Evolutionary conservation across 2,329 filamentous ascomycete species (phyloP).

Genomic region (Endocalyx cinctus): DNA sequence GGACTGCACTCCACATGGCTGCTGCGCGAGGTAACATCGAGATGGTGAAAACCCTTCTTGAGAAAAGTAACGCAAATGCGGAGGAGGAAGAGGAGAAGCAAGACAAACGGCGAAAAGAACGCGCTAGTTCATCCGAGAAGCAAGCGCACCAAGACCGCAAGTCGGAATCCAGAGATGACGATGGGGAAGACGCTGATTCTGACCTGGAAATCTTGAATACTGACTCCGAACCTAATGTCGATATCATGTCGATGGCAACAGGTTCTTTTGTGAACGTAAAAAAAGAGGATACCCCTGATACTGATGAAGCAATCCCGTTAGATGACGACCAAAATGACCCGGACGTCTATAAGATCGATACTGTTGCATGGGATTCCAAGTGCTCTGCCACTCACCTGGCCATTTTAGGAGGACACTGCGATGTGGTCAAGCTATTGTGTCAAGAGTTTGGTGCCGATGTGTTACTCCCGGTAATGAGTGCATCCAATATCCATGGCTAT

Average conservation of each 20-base stretch:
- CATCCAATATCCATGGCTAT: constrained; percentile 40
- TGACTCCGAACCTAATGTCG: constrained; percentile 49
- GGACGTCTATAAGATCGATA: constrained; percentile 75
- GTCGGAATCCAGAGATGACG: constrained; percentile 25
- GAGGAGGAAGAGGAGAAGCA: constrained; percentile 58
- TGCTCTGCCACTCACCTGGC: constrained; percentile 74
- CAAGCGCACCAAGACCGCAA: constrained; percentile 12
- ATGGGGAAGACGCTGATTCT: constrained; percentile 38
- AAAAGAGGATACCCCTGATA: constrained; percentile 29
- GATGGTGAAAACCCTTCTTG: constrained; percentile 68
- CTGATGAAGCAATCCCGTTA: constrained; percentile 37
- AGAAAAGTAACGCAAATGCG: constrained; percentile 71
- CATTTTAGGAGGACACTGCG: constrained; percentile 66
- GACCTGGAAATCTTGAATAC: constrained; percentile 42
- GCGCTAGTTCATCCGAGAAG: constrained; percentile 22
- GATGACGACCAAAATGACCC: constrained; percentile 63
- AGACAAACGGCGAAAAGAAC: constrained; percentile 41
- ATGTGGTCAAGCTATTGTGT: constrained; percentile 65
- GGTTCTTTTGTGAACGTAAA: constrained; percentile 70
- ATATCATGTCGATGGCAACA: constrained; percentile 52
- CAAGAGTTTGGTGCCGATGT: constrained; percentile 73
- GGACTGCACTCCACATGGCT: constrained; percentile 78
- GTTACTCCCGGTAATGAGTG: constrained; percentile 67
- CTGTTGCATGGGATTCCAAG: constrained; percentile 73
- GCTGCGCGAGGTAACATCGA: constrained; percentile 63